phyloP scores from a whole-genome alignment of 495 filamentous ascomycete genomes.

The Chlorociboria aeruginascens region DNA sequence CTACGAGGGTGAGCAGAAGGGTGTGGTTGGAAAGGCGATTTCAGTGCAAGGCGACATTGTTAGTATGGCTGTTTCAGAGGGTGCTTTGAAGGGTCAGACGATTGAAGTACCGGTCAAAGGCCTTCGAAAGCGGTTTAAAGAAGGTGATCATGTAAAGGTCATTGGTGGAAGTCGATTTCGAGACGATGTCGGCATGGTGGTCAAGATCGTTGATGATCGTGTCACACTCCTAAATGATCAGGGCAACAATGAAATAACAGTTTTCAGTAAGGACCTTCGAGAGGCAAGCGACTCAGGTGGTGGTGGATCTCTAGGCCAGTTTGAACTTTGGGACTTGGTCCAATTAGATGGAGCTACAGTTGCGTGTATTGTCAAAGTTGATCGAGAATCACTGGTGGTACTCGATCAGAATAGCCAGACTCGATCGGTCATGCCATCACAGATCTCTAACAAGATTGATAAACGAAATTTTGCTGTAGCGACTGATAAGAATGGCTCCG shows the following conservation, averaged over 20 bases:
- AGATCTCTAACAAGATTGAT: conserved; percentile 77
- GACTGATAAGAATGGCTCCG: conserved; percentile 84
- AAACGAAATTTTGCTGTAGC: conserved; percentile 73
- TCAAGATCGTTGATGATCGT: conserved; percentile 77
- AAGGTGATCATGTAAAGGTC: conserved; percentile 97
- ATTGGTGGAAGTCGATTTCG: conserved; percentile 88
- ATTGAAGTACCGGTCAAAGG: conserved; percentile 91
- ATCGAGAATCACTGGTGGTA: conserved; percentile 80
- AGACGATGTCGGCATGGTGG: conserved; percentile 94
- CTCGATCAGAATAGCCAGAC: conserved; percentile 81
- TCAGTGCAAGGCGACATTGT: conserved; percentile 90
- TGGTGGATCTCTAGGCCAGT: conserved; percentile 66
- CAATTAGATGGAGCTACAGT: conserved; percentile 90
- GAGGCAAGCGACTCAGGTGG: conserved; percentile 84
- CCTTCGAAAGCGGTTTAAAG: conserved; percentile 82
- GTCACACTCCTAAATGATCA: conserved; percentile 89
- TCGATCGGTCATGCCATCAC: conserved; percentile 74
- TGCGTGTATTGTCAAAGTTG: conserved; percentile 86
- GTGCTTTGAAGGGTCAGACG: conserved; percentile 65
- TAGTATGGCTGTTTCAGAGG: conserved; percentile 74
- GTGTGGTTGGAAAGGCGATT: conserved; percentile 71
- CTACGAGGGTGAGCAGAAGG: conserved; percentile 90
- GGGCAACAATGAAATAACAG: conserved; percentile 83
- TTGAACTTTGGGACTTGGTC: conserved; percentile 84
- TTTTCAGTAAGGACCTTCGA: conserved; percentile 94